phyloP scores from a whole-genome alignment of 2,329 filamentous ascomycete species.

The Coniella lustricola region DNA sequence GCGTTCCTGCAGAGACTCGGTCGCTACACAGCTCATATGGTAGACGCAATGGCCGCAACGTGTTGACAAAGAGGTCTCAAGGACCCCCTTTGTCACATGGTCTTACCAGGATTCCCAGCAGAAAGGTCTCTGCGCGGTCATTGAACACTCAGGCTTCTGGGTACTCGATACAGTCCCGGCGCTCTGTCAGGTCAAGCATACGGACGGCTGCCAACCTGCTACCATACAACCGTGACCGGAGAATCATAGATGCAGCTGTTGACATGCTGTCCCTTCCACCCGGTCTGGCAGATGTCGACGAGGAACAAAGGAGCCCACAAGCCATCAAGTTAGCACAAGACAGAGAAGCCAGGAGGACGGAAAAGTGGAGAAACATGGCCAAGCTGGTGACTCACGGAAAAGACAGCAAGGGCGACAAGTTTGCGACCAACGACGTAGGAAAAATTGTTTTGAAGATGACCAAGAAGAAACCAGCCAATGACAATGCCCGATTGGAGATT shows the following conservation, averaged over 20 bases:
- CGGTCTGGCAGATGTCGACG: conserved; percentile 47
- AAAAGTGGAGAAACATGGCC: conserved; percentile 64
- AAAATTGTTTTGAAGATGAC: conserved; percentile 55
- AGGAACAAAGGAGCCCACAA: conserved; percentile 47
- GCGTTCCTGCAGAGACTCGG: conserved; percentile 16
- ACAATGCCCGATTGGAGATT: conserved; percentile 42
- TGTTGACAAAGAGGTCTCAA: conserved; percentile 35
- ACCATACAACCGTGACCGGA: conserved; percentile 53
- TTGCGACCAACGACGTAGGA: conserved; percentile 66
- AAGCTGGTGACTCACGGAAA: conserved; percentile 44
- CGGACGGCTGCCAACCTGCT: conserved; percentile 53
- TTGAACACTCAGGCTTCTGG: conserved; percentile 51
- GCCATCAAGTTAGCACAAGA: conserved; percentile 50
- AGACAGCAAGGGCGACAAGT: conserved; percentile 52
- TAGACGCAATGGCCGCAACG: conserved; percentile 39
- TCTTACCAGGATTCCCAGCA: conserved; percentile 40
- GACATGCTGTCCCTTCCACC: conserved; percentile 58
- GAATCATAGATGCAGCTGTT: conserved; percentile 58
- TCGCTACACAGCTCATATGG: conserved; percentile 38
- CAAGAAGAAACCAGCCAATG: conserved; percentile 56
- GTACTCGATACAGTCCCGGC: conserved; percentile 42
- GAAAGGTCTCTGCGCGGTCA: conserved; percentile 52
- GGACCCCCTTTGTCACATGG: conserved; percentile 27
- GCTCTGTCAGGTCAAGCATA: conserved; percentile 48
- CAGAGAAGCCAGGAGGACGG: conserved; percentile 55